Evolutionary conservation across 202 grass and related monocot species (phyloP).

Genomic region (Dendrocalamus latiflorus): DNA sequence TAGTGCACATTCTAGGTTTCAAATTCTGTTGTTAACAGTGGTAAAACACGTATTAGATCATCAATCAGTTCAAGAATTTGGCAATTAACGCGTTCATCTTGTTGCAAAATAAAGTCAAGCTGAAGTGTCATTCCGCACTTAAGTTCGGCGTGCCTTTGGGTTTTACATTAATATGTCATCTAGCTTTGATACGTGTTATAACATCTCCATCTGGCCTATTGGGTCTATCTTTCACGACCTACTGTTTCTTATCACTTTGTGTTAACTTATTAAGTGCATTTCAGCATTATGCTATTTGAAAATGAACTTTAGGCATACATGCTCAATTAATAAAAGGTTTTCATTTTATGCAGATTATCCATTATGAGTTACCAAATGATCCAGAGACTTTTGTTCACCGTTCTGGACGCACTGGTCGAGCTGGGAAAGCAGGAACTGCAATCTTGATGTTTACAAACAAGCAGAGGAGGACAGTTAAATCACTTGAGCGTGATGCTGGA

Average conservation of each 20-base stretch:
- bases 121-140: neutral
- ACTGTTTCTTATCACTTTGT: neutral
- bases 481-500: conserved; percentile 86
- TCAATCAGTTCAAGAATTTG: neutral
- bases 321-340: conserved; percentile 18
- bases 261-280: conserved; percentile 3
- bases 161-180: neutral
- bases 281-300: neutral
- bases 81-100: neutral
- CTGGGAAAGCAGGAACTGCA: conserved; percentile 84
- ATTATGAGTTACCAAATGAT: conserved; percentile 97
- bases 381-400: conserved; percentile 99
- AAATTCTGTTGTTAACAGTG: too few relatives aligned
- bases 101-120: neutral
- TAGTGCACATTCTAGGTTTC: neutral
- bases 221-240: neutral
- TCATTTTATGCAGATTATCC: conserved; percentile 69
- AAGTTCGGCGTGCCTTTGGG: neutral
- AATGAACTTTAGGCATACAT: neutral
- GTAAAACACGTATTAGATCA: neutral
- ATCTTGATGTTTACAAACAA: conserved; percentile 97
- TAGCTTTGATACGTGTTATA: neutral
- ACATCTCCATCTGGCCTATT: conserved; percentile 11
- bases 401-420: conserved; percentile 93
- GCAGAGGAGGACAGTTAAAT: conserved; percentile 89